Evolutionary conservation across 371 early-diverging fungal genomes (phyloP), one percentile per base, ranked within the genome.

Genomic region (Rhizopus arrhizus): DNA sequence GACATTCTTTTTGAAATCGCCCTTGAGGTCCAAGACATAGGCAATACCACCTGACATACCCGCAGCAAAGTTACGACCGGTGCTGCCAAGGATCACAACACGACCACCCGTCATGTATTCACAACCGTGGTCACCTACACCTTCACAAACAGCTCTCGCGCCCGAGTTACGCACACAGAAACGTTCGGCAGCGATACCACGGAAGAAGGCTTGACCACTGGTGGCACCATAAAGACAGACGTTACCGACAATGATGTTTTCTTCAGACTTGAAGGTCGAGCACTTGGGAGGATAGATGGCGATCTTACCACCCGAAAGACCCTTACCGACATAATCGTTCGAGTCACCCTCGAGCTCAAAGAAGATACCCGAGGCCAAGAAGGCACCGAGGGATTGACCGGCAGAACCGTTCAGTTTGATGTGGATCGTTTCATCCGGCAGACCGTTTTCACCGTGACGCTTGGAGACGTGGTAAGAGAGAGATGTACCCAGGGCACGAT

Each of bases 311-410:
- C 97, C 97, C 22, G 94, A 94, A 38, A 98, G 83, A 59, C 98
- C 98, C 84, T 98, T 98, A 64, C 98, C 98, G 45, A 95, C 97
- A 66, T 97, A 98, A 78, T 97, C 98, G 81, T 98, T 98, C 16
- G 95, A 87, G 69, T 97, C 98, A 62, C 98, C 98, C 73, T 98
- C 96, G 47, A 98, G 80, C 62, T 93, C 93, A 34, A 98, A 80
- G 33, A 89, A 87, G 57, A 97, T 80, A 65, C 97, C 97, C n/a
- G 87, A 82, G 29, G 94, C 93, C 48, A 97, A 74, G 85, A 96
- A 98, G 29, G 96, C 97, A 66, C 95, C 98, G 45, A 96, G 83
- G 4, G 94, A 93, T 81, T 98, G 98, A 64, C 98, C 98, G 5
- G 97, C 98, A 38, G 95, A 95, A n/a, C 98, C 98, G 33, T 69